These are phyloP conservation scores for Lagenaria siceraria DNA, from an alignment of 306 rosid genomes.

Conservation along the genomic window DNA sequence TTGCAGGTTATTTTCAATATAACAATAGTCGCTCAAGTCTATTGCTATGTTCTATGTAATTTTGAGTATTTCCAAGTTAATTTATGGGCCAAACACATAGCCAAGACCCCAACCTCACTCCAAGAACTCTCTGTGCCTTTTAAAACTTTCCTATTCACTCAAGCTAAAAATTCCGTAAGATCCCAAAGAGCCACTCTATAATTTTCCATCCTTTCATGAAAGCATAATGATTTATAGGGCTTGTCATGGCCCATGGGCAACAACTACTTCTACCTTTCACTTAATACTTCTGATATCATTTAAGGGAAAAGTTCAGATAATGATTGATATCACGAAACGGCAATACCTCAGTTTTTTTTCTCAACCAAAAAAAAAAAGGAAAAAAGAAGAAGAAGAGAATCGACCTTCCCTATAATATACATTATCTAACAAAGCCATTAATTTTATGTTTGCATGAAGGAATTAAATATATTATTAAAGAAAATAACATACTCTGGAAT, in stretches of 20 bases:
- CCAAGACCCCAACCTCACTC: not conserved
- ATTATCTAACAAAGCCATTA: not conserved
- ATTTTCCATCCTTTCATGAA: not conserved
- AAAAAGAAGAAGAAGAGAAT: not conserved
- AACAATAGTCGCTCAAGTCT: no score
- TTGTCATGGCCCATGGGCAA: not conserved
- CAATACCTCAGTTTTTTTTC: not conserved
- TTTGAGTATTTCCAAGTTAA: no score
- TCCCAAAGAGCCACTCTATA: not conserved
- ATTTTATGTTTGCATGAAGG: conserved; percentile 5
- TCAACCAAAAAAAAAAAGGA: no score
- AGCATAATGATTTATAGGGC: not conserved
- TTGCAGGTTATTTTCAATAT: no score
- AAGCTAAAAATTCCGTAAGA: not conserved
- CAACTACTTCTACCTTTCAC: not conserved
- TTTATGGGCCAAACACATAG: not conserved
- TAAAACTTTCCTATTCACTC: not conserved
- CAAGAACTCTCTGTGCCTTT: not conserved
- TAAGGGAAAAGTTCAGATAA: not conserved
- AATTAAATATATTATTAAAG: not conserved
- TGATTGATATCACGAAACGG: no score
- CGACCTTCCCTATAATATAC: not conserved
- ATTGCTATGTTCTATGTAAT: no score
- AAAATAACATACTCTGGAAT: conserved; percentile 35
- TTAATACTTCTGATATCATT: not conserved